Conservation (phyloP, 371 early-diverging fungal species). For the Entomophthora muscae region DNA sequence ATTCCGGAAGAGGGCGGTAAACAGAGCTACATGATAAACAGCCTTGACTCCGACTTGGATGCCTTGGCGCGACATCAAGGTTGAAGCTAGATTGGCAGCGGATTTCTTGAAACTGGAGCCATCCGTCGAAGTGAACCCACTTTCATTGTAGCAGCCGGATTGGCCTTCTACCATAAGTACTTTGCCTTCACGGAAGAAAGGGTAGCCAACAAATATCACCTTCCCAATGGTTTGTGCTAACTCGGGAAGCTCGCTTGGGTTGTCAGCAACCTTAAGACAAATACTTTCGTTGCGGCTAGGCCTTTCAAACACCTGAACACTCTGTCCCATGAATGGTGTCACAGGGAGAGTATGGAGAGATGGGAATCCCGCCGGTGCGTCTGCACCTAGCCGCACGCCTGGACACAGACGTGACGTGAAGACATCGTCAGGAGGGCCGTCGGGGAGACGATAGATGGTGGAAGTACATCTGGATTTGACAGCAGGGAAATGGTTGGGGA, state of each 20-base stretch:
- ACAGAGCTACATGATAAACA: not conserved
- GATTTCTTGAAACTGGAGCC: not conserved
- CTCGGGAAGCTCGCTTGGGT: not conserved
- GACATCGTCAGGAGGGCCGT: constrained; percentile 13
- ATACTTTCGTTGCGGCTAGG: constrained; percentile 33
- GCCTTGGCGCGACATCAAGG: not conserved
- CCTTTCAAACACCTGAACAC: constrained; percentile 69
- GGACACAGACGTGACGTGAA: constrained; percentile 38
- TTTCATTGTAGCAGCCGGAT: not conserved
- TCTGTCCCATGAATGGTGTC: constrained; percentile 40
- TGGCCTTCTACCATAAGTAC: not conserved
- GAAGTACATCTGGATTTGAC: not conserved
- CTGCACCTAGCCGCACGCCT: constrained; percentile 45
- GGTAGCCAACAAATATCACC: constrained; percentile 34
- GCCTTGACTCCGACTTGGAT: not conserved
- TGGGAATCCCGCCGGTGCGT: constrained; percentile 79
- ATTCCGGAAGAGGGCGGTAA: constrained; percentile 35
- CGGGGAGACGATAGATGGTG: not conserved
- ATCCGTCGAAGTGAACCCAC: not conserved
- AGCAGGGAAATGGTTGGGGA: constrained; percentile 47
- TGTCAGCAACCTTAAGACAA: constrained; percentile 3
- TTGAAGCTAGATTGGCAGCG: not conserved
- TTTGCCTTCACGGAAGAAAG: not conserved
- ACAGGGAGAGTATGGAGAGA: constrained; percentile 59
- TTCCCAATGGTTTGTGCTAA: constrained; percentile 30